Evolutionary conservation across 257 asterid species (phyloP), one percentile per base, ranked within the genome.

Genomic region (Solanum ossicruentum): DNA sequence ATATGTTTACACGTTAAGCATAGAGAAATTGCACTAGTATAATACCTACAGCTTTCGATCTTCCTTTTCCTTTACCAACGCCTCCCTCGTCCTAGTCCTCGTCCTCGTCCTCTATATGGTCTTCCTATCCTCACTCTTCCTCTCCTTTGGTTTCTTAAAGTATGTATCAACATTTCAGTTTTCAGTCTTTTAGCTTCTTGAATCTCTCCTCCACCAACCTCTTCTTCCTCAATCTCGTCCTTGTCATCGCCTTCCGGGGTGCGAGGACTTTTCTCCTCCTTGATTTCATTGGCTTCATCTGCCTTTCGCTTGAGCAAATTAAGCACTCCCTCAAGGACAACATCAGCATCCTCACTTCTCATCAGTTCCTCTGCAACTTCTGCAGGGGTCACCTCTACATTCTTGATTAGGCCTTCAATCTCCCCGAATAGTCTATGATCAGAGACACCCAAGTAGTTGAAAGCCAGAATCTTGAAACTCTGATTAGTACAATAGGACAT

Each of bases 301-400:
- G 84, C 83, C 83, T 91, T 93, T 41, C 84, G 81, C 84, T 89
- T 86, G 6, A 94, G 90, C 89, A 94, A 87, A 84, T 86, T 90
- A 75, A 92, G 23, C 56, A 93, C 92, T 9, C 95, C 95, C 51
- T 91, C 84, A 55, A 94, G 94, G 17, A 93, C 94, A 55, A 87
- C 87, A 57, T 91, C 93, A 8, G 80, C 87, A 72, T 90, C 93
- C 65, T 93, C 97, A 51, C 85, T 93, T 72, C 97, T 90, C 97
- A 94, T 93, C 87, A 94, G 86, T 57, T 93, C 94, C 91, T 94
- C 98, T 17, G 97, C 98, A 20, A 93, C 63, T 84, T 92, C 98
- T 4, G 97, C 97, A 10, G 98, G 98, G 9, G 91, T 89, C 7
- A 87, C 87, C 83, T 92, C 88, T 3, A 87, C 88, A 26, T 91